Conservation (phyloP, 2,329 filamentous ascomycete species). For the Helminthosporium solani region DNA sequence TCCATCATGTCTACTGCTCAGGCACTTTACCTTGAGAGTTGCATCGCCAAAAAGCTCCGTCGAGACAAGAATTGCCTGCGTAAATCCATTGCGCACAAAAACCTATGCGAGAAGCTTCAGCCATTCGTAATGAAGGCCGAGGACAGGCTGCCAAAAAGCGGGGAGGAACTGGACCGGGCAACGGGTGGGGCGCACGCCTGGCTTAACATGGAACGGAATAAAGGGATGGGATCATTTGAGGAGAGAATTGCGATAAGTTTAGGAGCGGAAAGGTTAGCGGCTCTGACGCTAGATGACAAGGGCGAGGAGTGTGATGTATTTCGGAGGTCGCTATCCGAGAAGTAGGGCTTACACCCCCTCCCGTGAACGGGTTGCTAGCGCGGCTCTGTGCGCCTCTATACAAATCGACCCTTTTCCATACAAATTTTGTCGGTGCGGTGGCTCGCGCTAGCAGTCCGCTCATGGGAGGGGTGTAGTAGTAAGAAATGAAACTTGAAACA, state of each 20-base stretch:
- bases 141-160: neutral
- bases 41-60: slow-evolving; percentile 7
- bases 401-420: neutral
- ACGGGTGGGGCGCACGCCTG: slow-evolving; percentile 1
- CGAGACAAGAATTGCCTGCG: slow-evolving; percentile 4
- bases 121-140: slow-evolving; percentile 6
- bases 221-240: slow-evolving; percentile 2
- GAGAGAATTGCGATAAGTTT: slow-evolving; percentile 5
- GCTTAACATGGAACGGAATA: slow-evolving; percentile 7
- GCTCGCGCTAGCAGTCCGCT: neutral
- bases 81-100: slow-evolving; percentile 8
- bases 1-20: slow-evolving; percentile 7
- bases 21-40: slow-evolving; percentile 5
- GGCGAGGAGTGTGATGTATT: neutral
- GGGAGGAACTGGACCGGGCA: slow-evolving; percentile 2
- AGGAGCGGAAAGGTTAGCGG: slow-evolving; percentile 1
- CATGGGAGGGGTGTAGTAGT: too few species aligned
- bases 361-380: too few species aligned
- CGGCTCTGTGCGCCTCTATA: too few species aligned
- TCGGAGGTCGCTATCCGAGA: too few species aligned
- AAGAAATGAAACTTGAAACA: too few species aligned
- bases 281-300: slow-evolving; percentile 4
- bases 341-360: too few species aligned
- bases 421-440: neutral
- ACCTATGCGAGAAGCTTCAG: slow-evolving; percentile 3